Conservation (phyloP, 208 protist genomes). For the Acanthamoeba sp. region DNA sequence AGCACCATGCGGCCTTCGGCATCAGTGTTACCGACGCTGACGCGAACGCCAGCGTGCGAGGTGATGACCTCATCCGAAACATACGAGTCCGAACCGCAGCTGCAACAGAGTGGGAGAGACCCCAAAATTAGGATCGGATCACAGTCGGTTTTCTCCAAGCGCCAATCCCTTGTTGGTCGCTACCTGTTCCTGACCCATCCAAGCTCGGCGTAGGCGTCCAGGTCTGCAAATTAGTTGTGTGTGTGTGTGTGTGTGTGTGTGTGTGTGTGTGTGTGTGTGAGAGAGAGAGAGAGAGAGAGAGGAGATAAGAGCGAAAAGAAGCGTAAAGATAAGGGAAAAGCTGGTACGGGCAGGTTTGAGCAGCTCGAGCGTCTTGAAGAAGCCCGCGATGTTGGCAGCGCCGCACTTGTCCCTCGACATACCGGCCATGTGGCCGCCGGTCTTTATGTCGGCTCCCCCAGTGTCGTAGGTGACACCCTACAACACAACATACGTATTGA, state of each 20-base stretch:
- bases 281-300: background rate
- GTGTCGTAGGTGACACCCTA: conserved; percentile 78
- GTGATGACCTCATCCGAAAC: conserved; percentile 78
- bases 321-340: background rate
- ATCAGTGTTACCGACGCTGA: conserved; percentile 78
- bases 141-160: too few species aligned
- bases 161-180: too few species aligned
- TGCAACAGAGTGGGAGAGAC: too few species aligned
- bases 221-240: background rate
- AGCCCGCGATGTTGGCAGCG: conserved; percentile 74
- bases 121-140: too few species aligned
- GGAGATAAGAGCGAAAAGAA: background rate
- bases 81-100: conserved; percentile 71
- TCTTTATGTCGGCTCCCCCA: conserved; percentile 78
- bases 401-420: conserved; percentile 80
- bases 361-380: conserved; percentile 69
- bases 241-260: background rate
- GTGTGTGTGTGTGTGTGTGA: too few species aligned
- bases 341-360: conserved; percentile 28
- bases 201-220: conserved; percentile 70
- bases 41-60: conserved; percentile 71
- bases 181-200: conserved; percentile 75
- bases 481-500: too few species aligned
- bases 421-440: conserved; percentile 74
- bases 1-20: conserved; percentile 79